Percentiles rank a stretch among this genome's conserved stretches.
Conservation (phyloP, 1,139 yeast species). For the Kurtzmaniella quercitrusa region DNA sequence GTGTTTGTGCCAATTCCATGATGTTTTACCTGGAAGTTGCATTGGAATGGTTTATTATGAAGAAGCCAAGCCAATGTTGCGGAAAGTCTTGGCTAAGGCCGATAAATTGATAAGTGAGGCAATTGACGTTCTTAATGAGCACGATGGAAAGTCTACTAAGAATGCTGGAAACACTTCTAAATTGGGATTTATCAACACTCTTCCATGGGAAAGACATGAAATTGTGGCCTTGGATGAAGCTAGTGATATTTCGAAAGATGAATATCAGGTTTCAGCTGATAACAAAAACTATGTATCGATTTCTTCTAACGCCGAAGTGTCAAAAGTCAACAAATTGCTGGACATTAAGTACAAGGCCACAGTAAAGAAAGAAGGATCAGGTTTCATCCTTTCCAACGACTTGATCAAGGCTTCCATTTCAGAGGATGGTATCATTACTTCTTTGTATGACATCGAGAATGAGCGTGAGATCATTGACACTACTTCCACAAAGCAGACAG, state of each 20-base stretch:
- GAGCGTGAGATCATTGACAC: slow-evolving; percentile 67
- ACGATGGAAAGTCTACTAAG: slow-evolving; percentile 6
- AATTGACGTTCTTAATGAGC: slow-evolving; percentile 18
- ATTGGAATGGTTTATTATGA: slow-evolving; percentile 87
- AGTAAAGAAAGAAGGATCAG: slow-evolving; percentile 35
- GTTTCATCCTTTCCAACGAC: slow-evolving; percentile 55
- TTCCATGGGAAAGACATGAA: slow-evolving; percentile 67
- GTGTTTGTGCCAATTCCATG: slow-evolving; percentile 91
- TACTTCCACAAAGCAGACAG: slow-evolving; percentile 43
- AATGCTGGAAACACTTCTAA: slow-evolving; percentile 11
- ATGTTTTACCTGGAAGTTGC: slow-evolving; percentile 93
- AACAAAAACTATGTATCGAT: slow-evolving; percentile 11
- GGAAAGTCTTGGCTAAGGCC: slow-evolving; percentile 50
- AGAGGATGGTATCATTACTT: slow-evolving; percentile 59
- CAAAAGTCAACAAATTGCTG: slow-evolving; percentile 14
- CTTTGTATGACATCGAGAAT: slow-evolving; percentile 58
- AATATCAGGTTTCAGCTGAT: slow-evolving; percentile 8
- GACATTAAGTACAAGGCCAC: slow-evolving; percentile 45
- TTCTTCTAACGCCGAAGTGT: slow-evolving; percentile 12
- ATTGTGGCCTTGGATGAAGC: slow-evolving; percentile 33
- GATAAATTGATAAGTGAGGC: slow-evolving; percentile 52
- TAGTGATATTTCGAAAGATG: background rate
- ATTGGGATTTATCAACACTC: slow-evolving; percentile 47
- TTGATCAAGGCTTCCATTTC: slow-evolving; percentile 55
- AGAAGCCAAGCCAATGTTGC: slow-evolving; percentile 83